Base-by-base conservation (phyloP, 2,329 filamentous ascomycete genomes). In the Botryotinia globosa region DNA sequence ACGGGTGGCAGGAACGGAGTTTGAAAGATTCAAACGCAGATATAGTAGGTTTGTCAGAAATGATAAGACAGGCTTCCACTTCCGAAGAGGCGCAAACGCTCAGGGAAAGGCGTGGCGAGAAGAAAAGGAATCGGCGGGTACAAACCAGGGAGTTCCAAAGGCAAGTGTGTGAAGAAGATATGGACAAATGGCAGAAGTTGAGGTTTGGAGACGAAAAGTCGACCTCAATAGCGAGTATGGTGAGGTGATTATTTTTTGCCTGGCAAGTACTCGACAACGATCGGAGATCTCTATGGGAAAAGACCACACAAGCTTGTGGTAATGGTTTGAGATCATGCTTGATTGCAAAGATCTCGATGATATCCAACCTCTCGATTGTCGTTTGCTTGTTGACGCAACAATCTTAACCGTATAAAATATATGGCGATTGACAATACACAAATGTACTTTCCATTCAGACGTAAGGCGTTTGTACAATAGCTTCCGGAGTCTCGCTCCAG, bases 151-250 rank as follows among this genome's bases (percentile, higher is more conserved):
- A 42, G 10, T 58, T 29, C 56, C 34, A 56, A 42, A 56, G n/a
- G 51, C 25, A 42, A 25, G 18, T 56, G 5, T 58, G 65, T 56
- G 65, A 68, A 68, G 37, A 68, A 56, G 51, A 68, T 25, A 68
- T 68, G 48, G 65, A 56, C 3, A 68, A 29, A 42, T 68, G 65
- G 65, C 25, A 68, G 29, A 32, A 56, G 22, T 16, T 56, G n/a
- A 56, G 65, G n/a, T 68, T 68, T 42, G 65, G 48, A 7, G n/a
- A 56, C 4, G 16, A 56, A 16, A 56, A 37, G n/a, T 42, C n/a
- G 6, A 29, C 64, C 37, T 20, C 9, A 54, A 39, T 14, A 66
- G 64, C 45, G 39, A 39, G 34, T n/a, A n/a, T 12, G 14, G 45
- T 25, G 20, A 39, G 34, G 14, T 66, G 8, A 39, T 54, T 3